A percentile compares a stretch with the other conserved stretches of the same genome.
These are phyloP conservation scores for Solanum chilense DNA, from an alignment of 257 asterid genomes.

Conservation along the genomic window DNA sequence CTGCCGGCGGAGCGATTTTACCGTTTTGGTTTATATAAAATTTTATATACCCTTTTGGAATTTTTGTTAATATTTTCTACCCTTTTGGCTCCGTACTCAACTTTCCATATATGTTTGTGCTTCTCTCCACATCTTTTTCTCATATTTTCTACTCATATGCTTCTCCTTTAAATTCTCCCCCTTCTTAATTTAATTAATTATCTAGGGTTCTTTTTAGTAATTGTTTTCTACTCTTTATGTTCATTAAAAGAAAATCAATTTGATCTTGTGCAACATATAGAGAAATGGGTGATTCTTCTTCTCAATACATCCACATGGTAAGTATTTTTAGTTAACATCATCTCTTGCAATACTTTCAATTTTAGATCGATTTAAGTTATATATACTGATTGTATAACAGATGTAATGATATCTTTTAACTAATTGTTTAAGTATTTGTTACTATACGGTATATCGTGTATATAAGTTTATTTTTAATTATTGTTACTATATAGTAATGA, in stretches of 20 bases:
- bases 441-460: neutral
- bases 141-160: neutral
- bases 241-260: neutral
- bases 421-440: neutral
- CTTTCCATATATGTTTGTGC: neutral
- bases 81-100: no score
- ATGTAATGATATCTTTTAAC: no score
- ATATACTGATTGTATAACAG: neutral
- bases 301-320: slow-evolving; percentile 76
- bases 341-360: neutral
- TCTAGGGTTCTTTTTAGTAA: neutral
- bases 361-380: neutral
- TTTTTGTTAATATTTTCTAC: no score
- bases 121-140: neutral
- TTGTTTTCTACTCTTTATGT: neutral
- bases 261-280: neutral
- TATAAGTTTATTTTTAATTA: neutral
- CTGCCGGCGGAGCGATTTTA: no score
- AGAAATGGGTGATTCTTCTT: slow-evolving; percentile 44
- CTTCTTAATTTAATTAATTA: neutral
- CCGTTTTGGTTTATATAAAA: no score
- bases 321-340: neutral
- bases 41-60: no score
- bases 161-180: neutral
- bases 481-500: neutral